These are phyloP conservation scores for Trichophyton verrucosum DNA, from an alignment of 2,329 filamentous ascomycete genomes.

Conservation along the genomic window DNA sequence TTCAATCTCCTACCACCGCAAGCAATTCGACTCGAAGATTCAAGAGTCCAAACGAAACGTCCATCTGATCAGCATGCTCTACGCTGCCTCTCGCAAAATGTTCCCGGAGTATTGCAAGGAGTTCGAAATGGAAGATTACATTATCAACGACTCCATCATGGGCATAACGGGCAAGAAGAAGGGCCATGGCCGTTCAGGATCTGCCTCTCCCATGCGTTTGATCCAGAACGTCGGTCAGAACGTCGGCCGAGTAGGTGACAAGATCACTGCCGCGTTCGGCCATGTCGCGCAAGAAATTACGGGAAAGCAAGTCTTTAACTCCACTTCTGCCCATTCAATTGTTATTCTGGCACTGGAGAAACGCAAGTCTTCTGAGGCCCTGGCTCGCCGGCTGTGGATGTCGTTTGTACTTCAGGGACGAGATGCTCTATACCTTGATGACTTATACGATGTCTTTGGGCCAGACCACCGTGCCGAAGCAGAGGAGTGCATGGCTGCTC, in stretches of 20 bases:
- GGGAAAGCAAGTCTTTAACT: conserved; percentile 89
- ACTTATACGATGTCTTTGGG: conserved; percentile 80
- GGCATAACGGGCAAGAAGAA: conserved; percentile 36
- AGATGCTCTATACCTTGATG: conserved; percentile 65
- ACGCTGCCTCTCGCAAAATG: conserved; percentile 74
- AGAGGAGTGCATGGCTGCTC: conserved; percentile 66
- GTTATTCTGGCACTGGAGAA: conserved; percentile 83
- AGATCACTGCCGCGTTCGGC: conserved; percentile 83
- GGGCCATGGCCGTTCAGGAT: conserved; percentile 44
- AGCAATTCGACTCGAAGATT: conserved; percentile 58
- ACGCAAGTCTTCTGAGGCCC: conserved; percentile 69
- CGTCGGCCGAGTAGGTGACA: conserved; percentile 75
- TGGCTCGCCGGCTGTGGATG: conserved; percentile 95
- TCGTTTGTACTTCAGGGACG: conserved; percentile 87
- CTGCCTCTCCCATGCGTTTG: conserved; percentile 64
- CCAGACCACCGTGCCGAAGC: conserved; percentile 61
- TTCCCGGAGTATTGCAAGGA: conserved; percentile 90
- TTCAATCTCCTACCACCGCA: conserved; percentile 56
- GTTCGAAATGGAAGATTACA: conserved; percentile 81
- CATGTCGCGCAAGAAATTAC: conserved; percentile 91
- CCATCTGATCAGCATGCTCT: conserved; percentile 67
- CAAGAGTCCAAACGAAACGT: conserved; percentile 82
- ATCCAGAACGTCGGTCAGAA: conserved; percentile 60
- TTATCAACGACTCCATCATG: conserved; percentile 74
- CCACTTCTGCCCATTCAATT: conserved; percentile 77